Evolutionary conservation across 2,329 filamentous ascomycete species (phyloP).

Genomic region (Grosmannia penicillata): DNA sequence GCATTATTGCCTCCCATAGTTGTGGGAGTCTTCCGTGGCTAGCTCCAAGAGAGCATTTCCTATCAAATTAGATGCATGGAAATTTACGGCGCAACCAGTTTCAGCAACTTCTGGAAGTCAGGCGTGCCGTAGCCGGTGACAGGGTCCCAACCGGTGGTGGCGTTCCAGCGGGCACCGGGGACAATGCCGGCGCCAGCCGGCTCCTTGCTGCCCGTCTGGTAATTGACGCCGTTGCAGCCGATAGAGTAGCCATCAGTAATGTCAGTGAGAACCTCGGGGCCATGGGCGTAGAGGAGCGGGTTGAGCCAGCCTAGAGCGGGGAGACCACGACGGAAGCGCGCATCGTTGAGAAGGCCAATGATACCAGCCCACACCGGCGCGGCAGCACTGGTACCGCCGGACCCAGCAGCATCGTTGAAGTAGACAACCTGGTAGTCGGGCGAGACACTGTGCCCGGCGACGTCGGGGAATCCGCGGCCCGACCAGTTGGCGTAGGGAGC

Average conservation of each 20-base stretch:
- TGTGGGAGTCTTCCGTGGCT: too few species aligned
- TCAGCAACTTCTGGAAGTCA: slow-evolving; percentile 10
- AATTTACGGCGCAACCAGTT: slow-evolving; percentile 5
- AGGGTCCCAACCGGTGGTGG: slow-evolving; percentile 11
- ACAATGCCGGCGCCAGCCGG: slow-evolving; percentile 22
- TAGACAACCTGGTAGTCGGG: slow-evolving; percentile 18
- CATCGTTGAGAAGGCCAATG: slow-evolving; percentile 49
- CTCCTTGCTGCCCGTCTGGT: slow-evolving; percentile 21
- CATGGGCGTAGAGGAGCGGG: slow-evolving; percentile 38
- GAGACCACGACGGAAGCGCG: slow-evolving; percentile 38
- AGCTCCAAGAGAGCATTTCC: too few species aligned
- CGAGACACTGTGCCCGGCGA: slow-evolving; percentile 13
- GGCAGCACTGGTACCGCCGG: slow-evolving; percentile 33
- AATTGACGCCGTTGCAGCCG: slow-evolving; percentile 18
- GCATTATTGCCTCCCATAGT: too few species aligned
- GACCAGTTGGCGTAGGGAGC: slow-evolving; percentile 25
- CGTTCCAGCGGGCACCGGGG: slow-evolving; percentile 10
- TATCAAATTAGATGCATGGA: too few species aligned
- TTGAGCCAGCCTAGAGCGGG: slow-evolving; percentile 44
- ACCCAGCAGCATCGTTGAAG: slow-evolving; percentile 12
- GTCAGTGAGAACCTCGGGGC: slow-evolving; percentile 18
- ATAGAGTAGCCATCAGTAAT: slow-evolving; percentile 18
- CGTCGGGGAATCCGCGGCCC: slow-evolving; percentile 17
- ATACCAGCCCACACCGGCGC: slow-evolving; percentile 48
- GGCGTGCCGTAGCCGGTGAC: slow-evolving; percentile 11